phyloP scores from a whole-genome alignment of 495 filamentous ascomycete species.

The Xylaria cubensis region DNA sequence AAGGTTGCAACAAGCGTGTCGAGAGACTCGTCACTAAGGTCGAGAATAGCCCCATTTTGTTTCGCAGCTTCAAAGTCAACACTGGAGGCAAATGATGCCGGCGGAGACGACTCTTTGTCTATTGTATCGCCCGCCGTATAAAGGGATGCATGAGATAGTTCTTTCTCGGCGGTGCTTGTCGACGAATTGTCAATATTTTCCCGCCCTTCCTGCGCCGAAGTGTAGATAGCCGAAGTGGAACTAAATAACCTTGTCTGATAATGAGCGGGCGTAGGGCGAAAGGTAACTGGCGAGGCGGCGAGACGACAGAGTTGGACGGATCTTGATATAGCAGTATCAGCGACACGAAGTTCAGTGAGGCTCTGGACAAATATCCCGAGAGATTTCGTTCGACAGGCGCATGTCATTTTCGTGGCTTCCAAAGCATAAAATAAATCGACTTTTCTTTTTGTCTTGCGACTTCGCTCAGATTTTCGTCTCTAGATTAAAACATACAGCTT shows the following conservation, averaged over 20 bases:
- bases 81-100: constrained; percentile 9
- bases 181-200: not conserved
- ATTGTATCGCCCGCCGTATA: constrained; percentile 20
- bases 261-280: constrained; percentile 10
- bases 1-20: constrained; percentile 32
- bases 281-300: constrained; percentile 5
- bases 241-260: constrained; percentile 13
- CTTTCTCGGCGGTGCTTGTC: not conserved
- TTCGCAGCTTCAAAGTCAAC: constrained; percentile 26
- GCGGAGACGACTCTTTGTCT: not conserved
- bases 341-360: constrained; percentile 51
- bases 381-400: constrained; percentile 53
- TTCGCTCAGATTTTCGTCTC: not conserved
- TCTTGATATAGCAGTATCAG: constrained; percentile 26
- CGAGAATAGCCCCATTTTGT: constrained; percentile 38
- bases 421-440: constrained; percentile 1
- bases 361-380: constrained; percentile 57
- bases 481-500: not conserved
- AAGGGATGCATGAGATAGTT: not conserved
- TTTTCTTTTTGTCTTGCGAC: constrained; percentile 2
- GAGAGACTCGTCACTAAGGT: constrained; percentile 42
- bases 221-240: constrained; percentile 8
- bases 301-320: constrained; percentile 11
- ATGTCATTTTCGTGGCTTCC: constrained; percentile 47
- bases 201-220: not conserved